Conservation (phyloP, 106 monocot species). For the Acanthochlamys bracteata region DNA sequence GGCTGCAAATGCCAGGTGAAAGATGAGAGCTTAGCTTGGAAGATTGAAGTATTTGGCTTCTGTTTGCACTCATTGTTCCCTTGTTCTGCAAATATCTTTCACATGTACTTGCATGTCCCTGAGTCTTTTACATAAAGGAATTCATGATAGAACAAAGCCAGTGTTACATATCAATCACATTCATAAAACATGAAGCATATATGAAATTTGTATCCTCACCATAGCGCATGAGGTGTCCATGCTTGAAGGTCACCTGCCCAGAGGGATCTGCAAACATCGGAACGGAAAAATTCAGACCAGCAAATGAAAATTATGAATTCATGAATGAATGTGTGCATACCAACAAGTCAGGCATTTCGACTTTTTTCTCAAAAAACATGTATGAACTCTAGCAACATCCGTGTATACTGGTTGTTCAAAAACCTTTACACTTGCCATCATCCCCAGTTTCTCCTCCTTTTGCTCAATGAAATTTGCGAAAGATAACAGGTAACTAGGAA, state of each 20-base stretch:
- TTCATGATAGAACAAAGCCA: no score
- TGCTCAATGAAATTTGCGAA: not conserved
- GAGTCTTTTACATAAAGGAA: conserved; percentile 8
- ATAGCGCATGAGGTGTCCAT: conserved; percentile 1
- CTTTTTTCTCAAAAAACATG: conserved; percentile 41
- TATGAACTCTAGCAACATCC: conserved; percentile 25
- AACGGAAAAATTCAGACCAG: not conserved
- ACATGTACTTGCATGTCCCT: conserved; percentile 22
- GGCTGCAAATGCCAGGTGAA: conserved; percentile 47
- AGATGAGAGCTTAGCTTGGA: conserved; percentile 42
- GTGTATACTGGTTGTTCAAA: conserved; percentile 29
- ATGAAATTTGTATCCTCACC: not conserved
- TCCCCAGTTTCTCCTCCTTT: not conserved
- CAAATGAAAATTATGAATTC: no score
- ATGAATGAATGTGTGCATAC: conserved; percentile 11
- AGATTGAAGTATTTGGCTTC: conserved; percentile 25
- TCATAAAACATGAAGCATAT: not conserved
- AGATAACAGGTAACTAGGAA: no score
- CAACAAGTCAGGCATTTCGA: conserved; percentile 36
- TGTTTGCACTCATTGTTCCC: conserved; percentile 24
- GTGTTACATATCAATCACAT: no score
- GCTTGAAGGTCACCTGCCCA: conserved; percentile 10
- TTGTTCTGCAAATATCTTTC: conserved; percentile 11
- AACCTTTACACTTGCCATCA: conserved; percentile 27
- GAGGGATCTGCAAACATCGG: conserved; percentile 8